Conservation (phyloP, 2,329 filamentous ascomycete species). For the Phoma sp. region DNA sequence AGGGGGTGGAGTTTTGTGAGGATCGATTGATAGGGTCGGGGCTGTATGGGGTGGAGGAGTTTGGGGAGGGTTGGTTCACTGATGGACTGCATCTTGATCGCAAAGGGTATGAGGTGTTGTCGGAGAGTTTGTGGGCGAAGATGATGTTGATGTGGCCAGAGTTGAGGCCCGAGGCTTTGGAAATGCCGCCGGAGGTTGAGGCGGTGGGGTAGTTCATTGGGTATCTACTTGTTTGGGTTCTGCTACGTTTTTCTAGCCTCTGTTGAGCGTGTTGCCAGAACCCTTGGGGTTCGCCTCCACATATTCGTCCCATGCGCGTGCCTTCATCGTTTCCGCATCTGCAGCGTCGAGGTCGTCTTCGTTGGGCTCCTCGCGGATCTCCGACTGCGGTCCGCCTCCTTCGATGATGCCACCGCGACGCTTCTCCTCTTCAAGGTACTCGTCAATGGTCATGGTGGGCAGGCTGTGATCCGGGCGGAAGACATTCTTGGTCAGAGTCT, state of each 20-base stretch:
- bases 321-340: slow-evolving; percentile 91
- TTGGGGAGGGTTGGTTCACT: slow-evolving; percentile 45
- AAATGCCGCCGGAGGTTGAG: background rate
- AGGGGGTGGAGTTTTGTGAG: slow-evolving; percentile 34
- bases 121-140: slow-evolving; percentile 26
- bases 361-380: slow-evolving; percentile 72
- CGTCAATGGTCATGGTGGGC: slow-evolving; percentile 97
- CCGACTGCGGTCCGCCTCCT: slow-evolving; percentile 80
- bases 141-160: slow-evolving; percentile 41
- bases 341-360: slow-evolving; percentile 90
- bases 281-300: slow-evolving; percentile 87
- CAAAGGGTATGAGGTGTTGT: slow-evolving; percentile 40
- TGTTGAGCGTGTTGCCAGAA: slow-evolving; percentile 81
- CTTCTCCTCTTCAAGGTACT: slow-evolving; percentile 92
- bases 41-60: slow-evolving; percentile 36
- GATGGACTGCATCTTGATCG: slow-evolving; percentile 48
- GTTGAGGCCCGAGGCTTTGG: slow-evolving; percentile 31
- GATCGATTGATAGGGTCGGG: slow-evolving; percentile 46
- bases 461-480: slow-evolving; percentile 91
- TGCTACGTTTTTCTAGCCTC: slow-evolving; percentile 57
- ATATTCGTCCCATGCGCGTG: slow-evolving; percentile 93
- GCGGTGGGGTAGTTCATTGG: background rate
- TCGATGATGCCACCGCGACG: slow-evolving; percentile 86
- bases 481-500: slow-evolving; percentile 77
- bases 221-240: slow-evolving; percentile 19